A percentile compares a stretch with the other conserved stretches of the same genome.
Conservation (phyloP, 108 stramenopile species). For the Schizochytrium sp. region DNA sequence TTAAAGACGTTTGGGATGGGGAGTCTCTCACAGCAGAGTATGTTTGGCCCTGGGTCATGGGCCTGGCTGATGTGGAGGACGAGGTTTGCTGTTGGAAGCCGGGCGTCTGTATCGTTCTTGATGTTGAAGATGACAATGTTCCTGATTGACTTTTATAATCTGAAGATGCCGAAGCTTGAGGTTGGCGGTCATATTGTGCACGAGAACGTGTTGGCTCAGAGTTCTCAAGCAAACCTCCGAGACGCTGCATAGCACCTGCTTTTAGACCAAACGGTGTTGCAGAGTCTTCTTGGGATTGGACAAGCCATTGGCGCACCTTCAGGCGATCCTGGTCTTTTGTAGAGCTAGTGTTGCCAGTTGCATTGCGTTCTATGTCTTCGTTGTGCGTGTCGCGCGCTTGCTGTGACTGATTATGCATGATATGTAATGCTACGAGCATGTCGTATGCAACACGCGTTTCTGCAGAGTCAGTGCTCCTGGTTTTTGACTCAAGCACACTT, state of each 20-base stretch:
- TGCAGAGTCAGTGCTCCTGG: background rate
- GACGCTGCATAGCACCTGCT: background rate
- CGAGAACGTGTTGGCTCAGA: background rate
- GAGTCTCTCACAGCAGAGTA: no score
- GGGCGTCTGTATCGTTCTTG: no score
- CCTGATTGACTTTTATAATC: background rate
- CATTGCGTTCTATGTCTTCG: background rate
- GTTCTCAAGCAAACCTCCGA: background rate
- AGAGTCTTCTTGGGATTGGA: background rate
- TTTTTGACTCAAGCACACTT: background rate
- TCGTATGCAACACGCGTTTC: background rate
- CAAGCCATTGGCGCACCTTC: background rate
- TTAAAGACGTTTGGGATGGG: no score
- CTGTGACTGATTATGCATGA: constrained; percentile 7
- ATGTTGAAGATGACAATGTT: no score
- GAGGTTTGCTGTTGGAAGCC: no score
- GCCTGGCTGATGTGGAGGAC: no score
- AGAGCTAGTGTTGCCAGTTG: background rate
- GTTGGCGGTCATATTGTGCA: background rate
- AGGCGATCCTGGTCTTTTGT: background rate
- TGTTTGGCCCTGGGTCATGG: no score
- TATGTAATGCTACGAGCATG: background rate
- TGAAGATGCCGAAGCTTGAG: background rate
- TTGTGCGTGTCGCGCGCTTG: background rate
- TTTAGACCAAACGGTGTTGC: background rate